Evolutionary conservation across 805 yeast species (phyloP), one percentile per base, ranked within the genome.

Genomic region (Candida insectorum): DNA sequence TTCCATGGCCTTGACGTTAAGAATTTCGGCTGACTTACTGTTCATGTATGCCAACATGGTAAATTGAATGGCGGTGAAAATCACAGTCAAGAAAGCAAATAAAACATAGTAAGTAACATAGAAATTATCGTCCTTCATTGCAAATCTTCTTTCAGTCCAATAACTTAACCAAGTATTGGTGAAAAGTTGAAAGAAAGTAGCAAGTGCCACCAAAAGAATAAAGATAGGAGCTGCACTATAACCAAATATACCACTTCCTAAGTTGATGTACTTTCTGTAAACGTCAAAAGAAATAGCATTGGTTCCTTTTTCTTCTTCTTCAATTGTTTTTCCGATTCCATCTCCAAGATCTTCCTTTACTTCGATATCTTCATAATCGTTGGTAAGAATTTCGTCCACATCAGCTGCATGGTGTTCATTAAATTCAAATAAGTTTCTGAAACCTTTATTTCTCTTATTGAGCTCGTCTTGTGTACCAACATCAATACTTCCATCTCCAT

Each of bases 361-460:
- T 16, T 21, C 29, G 1, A 3, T 10, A 4, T 34, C 34, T 13
- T 30, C 24, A 30, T 30, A 27, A 14, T 32, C 39, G 8, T 30
- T 30, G 24, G 32, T 31, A n/a, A 5, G 8, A 20, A 24, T 11
- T 11, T 28, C 31, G 19, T 28, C 25, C 18, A 26, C 26, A 19
- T 36, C 44, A 17, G 36, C 43, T 27, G 34, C 24, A 40, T 35
- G 31, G 28, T 37, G 41, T 9, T 33, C 37, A 37, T 69, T 60
- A 45, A 58, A 75, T 26, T 73, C 69, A 60, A 80, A 65, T 45
- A 81, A 62, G 10, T 69, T 64, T 14, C 57, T 58, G 48, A 85
- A 80, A 6, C 65, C 69, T 3, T 47, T 31, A 42, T 73, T 79
- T 36, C 60, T 49, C 5, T 26, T 30, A 13, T 40, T 40, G 36